phyloP scores from a whole-genome alignment of 805 yeast genomes.

The Yarrowia sp. region DNA sequence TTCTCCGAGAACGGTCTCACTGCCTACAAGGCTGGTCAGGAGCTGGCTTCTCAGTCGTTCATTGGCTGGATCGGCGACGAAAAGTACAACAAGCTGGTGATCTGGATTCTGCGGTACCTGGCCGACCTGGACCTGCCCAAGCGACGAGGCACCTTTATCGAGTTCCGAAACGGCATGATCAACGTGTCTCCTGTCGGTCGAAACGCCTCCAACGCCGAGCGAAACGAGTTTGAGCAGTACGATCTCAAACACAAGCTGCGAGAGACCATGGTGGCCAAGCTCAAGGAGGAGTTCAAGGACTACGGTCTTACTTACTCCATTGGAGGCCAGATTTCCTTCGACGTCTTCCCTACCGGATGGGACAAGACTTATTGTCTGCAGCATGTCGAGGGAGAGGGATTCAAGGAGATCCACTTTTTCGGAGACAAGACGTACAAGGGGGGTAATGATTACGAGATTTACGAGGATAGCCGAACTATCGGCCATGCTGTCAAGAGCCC shows the following conservation, averaged over 20 bases:
- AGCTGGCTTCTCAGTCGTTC: conserved; percentile 90
- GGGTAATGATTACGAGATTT: conserved; percentile 98
- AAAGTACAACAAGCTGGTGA: conserved; percentile 83
- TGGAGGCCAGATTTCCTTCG: conserved; percentile 99
- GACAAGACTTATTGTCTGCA: conserved; percentile 97
- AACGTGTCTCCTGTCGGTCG: conserved; percentile 98
- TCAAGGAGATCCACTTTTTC: conserved; percentile 89
- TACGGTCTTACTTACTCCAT: conserved; percentile 89
- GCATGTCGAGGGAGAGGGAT: conserved; percentile 83
- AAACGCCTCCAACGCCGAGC: conserved; percentile 91
- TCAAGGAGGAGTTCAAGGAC: conserved; percentile 80
- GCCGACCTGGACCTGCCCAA: conserved; percentile 85
- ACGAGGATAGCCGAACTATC: conserved; percentile 83
- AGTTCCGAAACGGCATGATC: conserved; percentile 99
- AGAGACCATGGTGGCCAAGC: conserved; percentile 77
- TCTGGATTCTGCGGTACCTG: conserved; percentile 81
- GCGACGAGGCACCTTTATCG: conserved; percentile 98
- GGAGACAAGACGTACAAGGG: conserved; percentile 97
- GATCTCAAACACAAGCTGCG: conserved; percentile 82
- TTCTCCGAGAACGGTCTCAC: conserved; percentile 98
- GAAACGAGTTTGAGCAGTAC: conserved; percentile 84
- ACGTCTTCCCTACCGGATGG: conserved; percentile 99
- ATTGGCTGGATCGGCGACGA: conserved; percentile 95
- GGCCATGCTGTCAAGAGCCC: conserved; percentile 94
- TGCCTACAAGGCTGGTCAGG: conserved; percentile 87